Base-by-base conservation (phyloP, 306 rosid species). In the Lathyrus sativus region DNA sequence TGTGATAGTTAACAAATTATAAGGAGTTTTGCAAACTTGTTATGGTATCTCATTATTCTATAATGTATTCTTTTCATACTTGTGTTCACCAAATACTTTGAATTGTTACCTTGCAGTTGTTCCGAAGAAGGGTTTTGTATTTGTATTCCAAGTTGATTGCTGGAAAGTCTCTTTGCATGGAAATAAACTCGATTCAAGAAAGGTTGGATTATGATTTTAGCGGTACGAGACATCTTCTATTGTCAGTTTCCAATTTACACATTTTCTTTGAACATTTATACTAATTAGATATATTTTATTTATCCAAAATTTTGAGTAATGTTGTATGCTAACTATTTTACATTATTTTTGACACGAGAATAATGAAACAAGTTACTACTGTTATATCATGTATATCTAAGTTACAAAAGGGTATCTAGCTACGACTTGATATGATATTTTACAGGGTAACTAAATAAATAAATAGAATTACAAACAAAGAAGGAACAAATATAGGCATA, bases 161-260 rank as follows among this genome's bases (percentile, higher is more conserved):
- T 90, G 88, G 89, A 86, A 92, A 80, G 79, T 90, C 59, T 86
- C 91, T 41, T 61, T 92, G 78, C 86, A 78, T 2, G 96, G 93
- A 56, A 89, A 89, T 80, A 88, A 88, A 77, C 91, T 88, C 71
- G 51, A 76, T 67, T 86, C 93, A 53, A 86, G 96, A 74, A 82
- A 79, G 70, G 72, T 76, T 39, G 74, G 84, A 64, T 66, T 79
- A 37, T 75, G 75, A 76, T 77, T 50, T 28, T 43, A 11, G 46
- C n/a, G n/a, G n/a, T 14, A 49, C 71, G 81, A 62, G 66, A 67
- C 67, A 64, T 73, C 31, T 49, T 48, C 44, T 50, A 61, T 65
- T 3, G 26, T 17, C 55, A 15, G 5, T 42, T 70, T 71, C 14
- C 15, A 43, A 43, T 43, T 43, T 11, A 42, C 1, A 9, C 45